phyloP scores from a whole-genome alignment of 2,329 filamentous ascomycete species.

The Sporothrix inflata region DNA sequence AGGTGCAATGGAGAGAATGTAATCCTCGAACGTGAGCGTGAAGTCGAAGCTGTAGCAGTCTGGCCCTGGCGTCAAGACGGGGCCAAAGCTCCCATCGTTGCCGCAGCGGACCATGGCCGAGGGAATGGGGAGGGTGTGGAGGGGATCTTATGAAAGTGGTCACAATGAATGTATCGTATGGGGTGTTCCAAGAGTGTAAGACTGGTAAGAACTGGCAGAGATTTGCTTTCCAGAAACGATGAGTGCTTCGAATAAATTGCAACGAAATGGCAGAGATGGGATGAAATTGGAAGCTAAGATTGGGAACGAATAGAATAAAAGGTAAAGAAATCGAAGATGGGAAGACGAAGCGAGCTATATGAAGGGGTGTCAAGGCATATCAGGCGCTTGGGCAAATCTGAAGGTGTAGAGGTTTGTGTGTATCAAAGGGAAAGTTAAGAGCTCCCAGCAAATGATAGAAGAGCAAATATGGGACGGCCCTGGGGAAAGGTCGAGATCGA shows the following conservation, averaged over 20 bases:
- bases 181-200: neutral
- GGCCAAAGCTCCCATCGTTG: slow-evolving; percentile 32
- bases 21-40: slow-evolving; percentile 33
- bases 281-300: neutral
- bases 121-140: neutral
- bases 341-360: slow-evolving; percentile 14
- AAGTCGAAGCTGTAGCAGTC: slow-evolving; percentile 34
- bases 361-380: neutral
- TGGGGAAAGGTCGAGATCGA: neutral
- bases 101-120: slow-evolving; percentile 28
- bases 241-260: neutral
- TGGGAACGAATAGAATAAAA: neutral
- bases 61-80: slow-evolving; percentile 26
- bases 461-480: neutral
- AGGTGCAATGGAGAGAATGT: slow-evolving; percentile 28
- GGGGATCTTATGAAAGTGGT: too few species aligned
- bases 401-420: too few species aligned
- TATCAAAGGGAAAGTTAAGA: neutral
- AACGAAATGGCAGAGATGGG: neutral
- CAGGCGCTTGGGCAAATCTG: neutral
- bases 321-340: neutral
- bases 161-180: neutral
- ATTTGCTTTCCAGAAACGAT: neutral
- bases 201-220: neutral
- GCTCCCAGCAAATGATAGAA: neutral